These are phyloP conservation scores for Mortierella alpina DNA, from an alignment of 192 early-diverging fungal genomes.

Conservation along the genomic window DNA sequence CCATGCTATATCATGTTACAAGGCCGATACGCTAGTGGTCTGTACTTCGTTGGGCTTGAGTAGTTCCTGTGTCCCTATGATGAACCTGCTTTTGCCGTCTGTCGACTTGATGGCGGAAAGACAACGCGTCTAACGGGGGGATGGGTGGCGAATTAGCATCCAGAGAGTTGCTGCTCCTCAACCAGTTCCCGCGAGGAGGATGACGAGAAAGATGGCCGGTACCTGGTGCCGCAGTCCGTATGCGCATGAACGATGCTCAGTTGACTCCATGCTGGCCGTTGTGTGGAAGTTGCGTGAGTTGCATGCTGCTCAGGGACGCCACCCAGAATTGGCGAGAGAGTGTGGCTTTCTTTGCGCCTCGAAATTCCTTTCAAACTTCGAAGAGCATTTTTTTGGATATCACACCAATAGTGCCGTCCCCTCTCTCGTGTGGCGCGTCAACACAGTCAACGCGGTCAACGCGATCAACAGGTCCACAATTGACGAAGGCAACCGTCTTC, in stretches of 20 bases:
- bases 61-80: conserved; percentile 75
- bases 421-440: too few species aligned
- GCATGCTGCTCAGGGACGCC: not conserved
- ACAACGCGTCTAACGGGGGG: conserved; percentile 62
- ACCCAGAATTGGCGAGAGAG: not conserved
- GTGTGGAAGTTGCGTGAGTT: not conserved
- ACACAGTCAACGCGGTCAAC: too few species aligned
- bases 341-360: not conserved
- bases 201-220: conserved; percentile 13
- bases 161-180: not conserved
- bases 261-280: conserved; percentile 25
- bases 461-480: too few species aligned
- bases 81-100: conserved; percentile 74
- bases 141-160: not conserved
- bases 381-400: too few species aligned
- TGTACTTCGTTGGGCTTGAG: conserved; percentile 70
- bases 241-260: conserved; percentile 62
- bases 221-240: conserved; percentile 77
- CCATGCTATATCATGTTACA: too few species aligned
- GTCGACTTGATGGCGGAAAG: conserved; percentile 70
- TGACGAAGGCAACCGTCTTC: too few species aligned
- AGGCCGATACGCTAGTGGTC: too few species aligned
- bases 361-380: not conserved
- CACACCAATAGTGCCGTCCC: too few species aligned
- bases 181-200: not conserved